phyloP scores from a whole-genome alignment of 164 flowering plant species.

The Annona cherimola region DNA sequence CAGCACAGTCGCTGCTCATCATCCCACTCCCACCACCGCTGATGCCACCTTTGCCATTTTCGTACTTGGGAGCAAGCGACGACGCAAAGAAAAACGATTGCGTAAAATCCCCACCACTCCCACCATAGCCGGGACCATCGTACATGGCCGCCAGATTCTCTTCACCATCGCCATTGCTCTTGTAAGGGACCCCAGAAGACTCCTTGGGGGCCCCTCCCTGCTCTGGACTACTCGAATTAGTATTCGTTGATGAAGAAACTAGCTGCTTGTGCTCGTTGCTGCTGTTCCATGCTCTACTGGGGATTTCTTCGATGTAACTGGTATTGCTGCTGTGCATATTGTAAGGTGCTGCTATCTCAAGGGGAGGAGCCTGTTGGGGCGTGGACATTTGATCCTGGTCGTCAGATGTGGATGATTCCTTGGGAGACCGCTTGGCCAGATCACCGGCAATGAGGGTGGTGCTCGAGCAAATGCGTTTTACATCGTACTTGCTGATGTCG shows the following conservation, averaged over 20 bases:
- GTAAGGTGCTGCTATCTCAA: constrained; percentile 18
- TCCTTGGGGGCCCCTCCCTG: constrained; percentile 20
- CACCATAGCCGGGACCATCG: not conserved
- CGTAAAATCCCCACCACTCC: constrained; percentile 9
- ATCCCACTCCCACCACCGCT: constrained; percentile 1
- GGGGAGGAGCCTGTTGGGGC: constrained; percentile 22
- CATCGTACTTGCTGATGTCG: constrained; percentile 72
- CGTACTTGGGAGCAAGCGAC: constrained; percentile 28
- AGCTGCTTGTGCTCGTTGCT: constrained; percentile 7
- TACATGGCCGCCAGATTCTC: not conserved
- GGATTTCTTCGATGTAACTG: constrained; percentile 22
- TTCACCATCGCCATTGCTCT: not conserved
- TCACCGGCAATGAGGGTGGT: constrained; percentile 57
- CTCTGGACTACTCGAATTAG: constrained; percentile 11
- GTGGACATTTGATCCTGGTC: constrained; percentile 27
- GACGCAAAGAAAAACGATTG: constrained; percentile 20
- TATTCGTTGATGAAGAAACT: constrained; percentile 13
- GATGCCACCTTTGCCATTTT: constrained; percentile 3
- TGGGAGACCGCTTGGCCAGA: constrained; percentile 57
- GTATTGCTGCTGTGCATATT: constrained; percentile 2
- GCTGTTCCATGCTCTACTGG: constrained; percentile 35
- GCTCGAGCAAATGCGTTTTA: constrained; percentile 73
- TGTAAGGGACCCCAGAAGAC: not conserved
- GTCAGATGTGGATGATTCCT: constrained; percentile 27
- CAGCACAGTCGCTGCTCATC: not conserved